Evolutionary conservation across 31 red algal genomes (phyloP).

Genomic region (Bonnemaisonia californica): DNA sequence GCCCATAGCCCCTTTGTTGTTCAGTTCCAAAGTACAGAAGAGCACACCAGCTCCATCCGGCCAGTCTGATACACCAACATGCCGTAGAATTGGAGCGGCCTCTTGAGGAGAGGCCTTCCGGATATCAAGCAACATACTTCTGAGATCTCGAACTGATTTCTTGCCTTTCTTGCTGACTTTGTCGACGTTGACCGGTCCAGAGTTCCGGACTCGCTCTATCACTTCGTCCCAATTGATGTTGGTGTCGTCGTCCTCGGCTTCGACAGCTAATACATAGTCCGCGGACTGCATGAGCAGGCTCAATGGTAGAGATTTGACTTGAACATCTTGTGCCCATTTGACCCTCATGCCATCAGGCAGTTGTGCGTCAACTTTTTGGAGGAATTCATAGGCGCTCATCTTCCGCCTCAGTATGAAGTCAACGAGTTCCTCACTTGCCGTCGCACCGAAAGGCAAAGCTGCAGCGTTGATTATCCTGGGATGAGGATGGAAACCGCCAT

Average conservation of each 20-base stretch:
- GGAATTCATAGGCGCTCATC: conserved; percentile 36
- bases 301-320: conserved; percentile 10
- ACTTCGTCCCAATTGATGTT: conserved; percentile 14
- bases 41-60: conserved; percentile 30
- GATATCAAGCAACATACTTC: conserved; percentile 49
- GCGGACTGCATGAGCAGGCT: conserved; percentile 42
- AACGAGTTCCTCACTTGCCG: conserved; percentile 57
- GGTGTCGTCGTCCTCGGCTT: conserved; percentile 29
- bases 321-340: conserved; percentile 31
- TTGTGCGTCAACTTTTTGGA: conserved; percentile 27
- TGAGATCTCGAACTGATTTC: conserved; percentile 29
- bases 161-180: conserved; percentile 62
- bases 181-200: conserved; percentile 62
- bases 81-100: conserved; percentile 60
- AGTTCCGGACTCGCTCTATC: conserved; percentile 13
- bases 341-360: conserved; percentile 53
- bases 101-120: conserved; percentile 41
- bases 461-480: conserved; percentile 53
- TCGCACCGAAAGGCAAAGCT: conserved; percentile 72
- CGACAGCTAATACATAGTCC: conserved; percentile 46
- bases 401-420: conserved; percentile 59
- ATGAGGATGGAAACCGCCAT: conserved; percentile 59
- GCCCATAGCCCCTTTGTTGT: conserved; percentile 48
- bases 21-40: conserved; percentile 23
- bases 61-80: conserved; percentile 65